Evolutionary conservation across 2,329 filamentous ascomycete species (phyloP), one percentile per base, ranked within the genome.

Genomic region (Botryotinia narcissicola): DNA sequence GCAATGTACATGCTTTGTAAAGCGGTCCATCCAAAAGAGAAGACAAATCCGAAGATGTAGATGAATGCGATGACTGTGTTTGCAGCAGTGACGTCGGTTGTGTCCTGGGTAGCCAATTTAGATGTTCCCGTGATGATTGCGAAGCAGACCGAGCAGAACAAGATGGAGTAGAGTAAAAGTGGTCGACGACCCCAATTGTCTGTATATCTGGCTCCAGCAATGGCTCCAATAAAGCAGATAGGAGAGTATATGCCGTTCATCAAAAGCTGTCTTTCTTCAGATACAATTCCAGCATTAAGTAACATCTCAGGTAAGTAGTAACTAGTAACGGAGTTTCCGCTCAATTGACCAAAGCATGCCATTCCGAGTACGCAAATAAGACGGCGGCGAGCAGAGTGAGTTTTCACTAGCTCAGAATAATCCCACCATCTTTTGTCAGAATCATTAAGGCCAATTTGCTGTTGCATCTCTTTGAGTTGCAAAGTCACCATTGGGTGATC

Each of bases 21-120:
- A 0, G 86, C 85, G 0, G 85, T 87, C 84, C 84, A 87, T 3
- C 85, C 85, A 51, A 87, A 85, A 0, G 84, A 86, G 77, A 86
- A 87, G 0, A 85, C 83, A 51, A 86, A 84, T 5, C 86, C 86
- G 54, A 87, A 88, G 12, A 88, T 81, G 77, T 86, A 87, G 68
- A 88, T 85, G 73, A 87, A 85, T 14, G 85, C 85, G 3, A 87
- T 83, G 5, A 84, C 84, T 0, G 83, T 81, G 74, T 85, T 84
- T 40, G 84, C 84, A 0, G 84, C 84, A 0, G 82, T 77, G 0
- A 73, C 70, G 46, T 81, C 77, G 5, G 61, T 70, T n/a, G 75
- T 29, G 25, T 75, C 22, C 32, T 73, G 63, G 4, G 70, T 70
- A 9, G 75, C 68, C 57, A 84, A 66, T 76, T 86, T 86, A 75